Evolutionary conservation across 208 protist species (phyloP).

Genomic region (Leishmania aethiopica): DNA sequence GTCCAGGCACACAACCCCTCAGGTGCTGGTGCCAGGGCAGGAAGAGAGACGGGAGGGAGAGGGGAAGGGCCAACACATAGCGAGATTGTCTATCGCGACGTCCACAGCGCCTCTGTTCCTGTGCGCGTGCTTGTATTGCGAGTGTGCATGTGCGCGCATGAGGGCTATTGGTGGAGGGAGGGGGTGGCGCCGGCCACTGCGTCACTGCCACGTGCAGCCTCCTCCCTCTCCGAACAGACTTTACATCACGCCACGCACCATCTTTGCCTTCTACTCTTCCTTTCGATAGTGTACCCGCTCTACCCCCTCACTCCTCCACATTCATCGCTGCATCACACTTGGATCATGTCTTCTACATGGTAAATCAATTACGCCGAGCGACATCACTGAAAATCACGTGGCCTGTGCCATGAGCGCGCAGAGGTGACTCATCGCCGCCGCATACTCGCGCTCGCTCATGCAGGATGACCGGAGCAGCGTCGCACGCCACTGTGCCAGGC

Average conservation of each 20-base stretch:
- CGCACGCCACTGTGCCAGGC: constrained; percentile 26
- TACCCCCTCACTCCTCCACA: not conserved
- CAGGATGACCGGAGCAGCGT: constrained; percentile 8
- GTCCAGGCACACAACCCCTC: not conserved
- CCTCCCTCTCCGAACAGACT: not conserved
- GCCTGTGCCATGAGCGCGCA: constrained; percentile 38
- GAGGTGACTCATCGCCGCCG: constrained; percentile 27
- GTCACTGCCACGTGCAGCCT: not conserved
- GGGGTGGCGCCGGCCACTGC: not conserved
- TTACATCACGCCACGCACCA: not conserved
- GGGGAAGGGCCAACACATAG: not conserved
- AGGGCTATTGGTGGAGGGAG: not conserved
- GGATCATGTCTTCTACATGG: not conserved
- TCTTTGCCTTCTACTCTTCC: not conserved
- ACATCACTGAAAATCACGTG: constrained; percentile 8
- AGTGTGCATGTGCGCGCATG: not conserved
- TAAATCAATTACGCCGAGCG: not conserved
- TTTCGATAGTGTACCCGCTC: not conserved
- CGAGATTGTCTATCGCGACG: not conserved
- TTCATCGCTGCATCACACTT: not conserved
- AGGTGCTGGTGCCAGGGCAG: not conserved
- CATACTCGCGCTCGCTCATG: constrained; percentile 36
- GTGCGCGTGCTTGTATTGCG: not conserved
- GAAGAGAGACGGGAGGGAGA: not conserved
- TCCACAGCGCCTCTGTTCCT: not conserved